Evolutionary conservation across 768 basidiomycete species (phyloP).

Genomic region (Hysterangium stoloniferum): DNA sequence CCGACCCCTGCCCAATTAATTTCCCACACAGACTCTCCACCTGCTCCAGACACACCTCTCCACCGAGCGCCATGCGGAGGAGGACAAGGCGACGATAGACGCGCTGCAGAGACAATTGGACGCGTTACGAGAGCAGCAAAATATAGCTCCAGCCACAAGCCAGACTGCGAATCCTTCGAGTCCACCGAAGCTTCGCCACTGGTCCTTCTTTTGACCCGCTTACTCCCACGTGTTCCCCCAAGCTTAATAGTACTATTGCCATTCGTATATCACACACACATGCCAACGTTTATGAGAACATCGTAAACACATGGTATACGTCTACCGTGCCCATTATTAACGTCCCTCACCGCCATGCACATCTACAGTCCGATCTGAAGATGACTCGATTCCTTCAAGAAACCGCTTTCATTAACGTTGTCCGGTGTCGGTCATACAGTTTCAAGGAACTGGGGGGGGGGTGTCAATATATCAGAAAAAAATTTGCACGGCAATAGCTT

Average conservation of each 20-base stretch:
- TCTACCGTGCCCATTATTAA: not conserved
- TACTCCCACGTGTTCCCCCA: not conserved
- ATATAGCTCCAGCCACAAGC: not conserved
- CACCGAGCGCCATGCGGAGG: conserved; percentile 64
- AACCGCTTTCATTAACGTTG: conserved; percentile 47
- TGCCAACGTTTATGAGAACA: not conserved
- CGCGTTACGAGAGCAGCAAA: not conserved
- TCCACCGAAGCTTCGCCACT: not conserved
- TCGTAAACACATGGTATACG: not conserved
- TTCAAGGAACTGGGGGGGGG: conserved; percentile 53
- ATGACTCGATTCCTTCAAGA: not conserved
- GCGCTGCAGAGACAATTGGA: conserved; percentile 55
- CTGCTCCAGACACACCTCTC: conserved; percentile 53
- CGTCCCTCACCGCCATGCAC: not conserved
- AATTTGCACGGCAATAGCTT: conserved; percentile 15
- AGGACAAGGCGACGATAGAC: conserved; percentile 45
- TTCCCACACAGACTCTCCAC: conserved; percentile 47
- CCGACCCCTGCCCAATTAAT: conserved; percentile 6
- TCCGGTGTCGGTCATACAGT: conserved; percentile 66
- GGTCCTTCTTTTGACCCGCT: not conserved
- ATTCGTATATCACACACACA: not conserved
- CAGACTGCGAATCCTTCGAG: not conserved
- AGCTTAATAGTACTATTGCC: not conserved
- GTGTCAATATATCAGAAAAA: not conserved
- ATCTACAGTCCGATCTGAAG: not conserved